A percentile compares a stretch with the other conserved stretches of the same genome.
phyloP scores from a whole-genome alignment of 441 rosid species.

The Jatropha multifida region DNA sequence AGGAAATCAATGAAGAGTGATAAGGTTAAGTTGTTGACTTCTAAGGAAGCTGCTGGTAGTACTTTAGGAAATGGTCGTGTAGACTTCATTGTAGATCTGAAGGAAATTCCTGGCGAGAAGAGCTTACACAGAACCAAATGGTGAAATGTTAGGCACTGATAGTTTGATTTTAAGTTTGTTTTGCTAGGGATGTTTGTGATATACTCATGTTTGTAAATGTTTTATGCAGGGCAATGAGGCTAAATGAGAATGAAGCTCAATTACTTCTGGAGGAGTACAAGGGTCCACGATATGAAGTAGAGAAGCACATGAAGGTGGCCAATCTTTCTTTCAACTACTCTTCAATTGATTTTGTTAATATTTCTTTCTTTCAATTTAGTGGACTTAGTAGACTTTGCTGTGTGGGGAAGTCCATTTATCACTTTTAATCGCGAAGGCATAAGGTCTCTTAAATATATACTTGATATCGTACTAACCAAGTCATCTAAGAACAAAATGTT shows the following conservation, averaged over 20 bases:
- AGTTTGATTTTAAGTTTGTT: conserved; percentile 4
- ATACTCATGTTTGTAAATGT: conserved; percentile 14
- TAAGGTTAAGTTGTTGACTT: conserved; percentile 73
- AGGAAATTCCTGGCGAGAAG: conserved; percentile 83
- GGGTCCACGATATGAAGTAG: conserved; percentile 73
- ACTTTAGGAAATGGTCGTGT: conserved; percentile 31
- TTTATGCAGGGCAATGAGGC: conserved; percentile 72
- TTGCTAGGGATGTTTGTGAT: conserved; percentile 23
- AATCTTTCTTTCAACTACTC: conserved; percentile 29
- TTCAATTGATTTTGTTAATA: conserved; percentile 26
- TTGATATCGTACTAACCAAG: not conserved
- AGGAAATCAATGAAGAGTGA: conserved; percentile 59
- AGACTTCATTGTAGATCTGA: conserved; percentile 75
- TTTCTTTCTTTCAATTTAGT: not conserved
- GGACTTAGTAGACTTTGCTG: not conserved
- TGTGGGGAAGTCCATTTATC: not conserved
- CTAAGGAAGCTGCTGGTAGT: conserved; percentile 50
- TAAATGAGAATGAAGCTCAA: conserved; percentile 57
- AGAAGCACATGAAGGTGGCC: conserved; percentile 69
- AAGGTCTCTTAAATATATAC: not conserved
- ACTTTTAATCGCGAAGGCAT: not conserved
- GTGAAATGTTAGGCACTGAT: conserved; percentile 33
- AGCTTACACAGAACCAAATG: conserved; percentile 88
- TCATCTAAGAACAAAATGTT: not conserved
- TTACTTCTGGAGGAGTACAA: conserved; percentile 62